These are phyloP conservation scores for Pezicula rhizophila DNA, from an alignment of 2,329 filamentous ascomycete species.

Conservation along the genomic window DNA sequence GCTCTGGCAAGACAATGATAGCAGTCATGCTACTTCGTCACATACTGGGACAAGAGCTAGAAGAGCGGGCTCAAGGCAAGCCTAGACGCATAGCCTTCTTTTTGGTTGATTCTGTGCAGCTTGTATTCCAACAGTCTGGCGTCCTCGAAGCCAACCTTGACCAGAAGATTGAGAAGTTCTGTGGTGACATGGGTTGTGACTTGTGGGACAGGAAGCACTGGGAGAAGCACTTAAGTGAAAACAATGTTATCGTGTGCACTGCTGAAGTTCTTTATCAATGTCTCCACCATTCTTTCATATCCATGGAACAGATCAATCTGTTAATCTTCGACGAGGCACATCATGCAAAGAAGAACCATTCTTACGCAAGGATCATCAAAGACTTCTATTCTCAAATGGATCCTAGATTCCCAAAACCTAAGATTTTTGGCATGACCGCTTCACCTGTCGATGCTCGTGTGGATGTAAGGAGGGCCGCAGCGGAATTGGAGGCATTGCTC, in stretches of 20 bases:
- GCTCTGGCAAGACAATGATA: slow-evolving; percentile 94
- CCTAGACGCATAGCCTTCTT: slow-evolving; percentile 73
- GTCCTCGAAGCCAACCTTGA: slow-evolving; percentile 79
- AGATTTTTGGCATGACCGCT: slow-evolving; percentile 93
- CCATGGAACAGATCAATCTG: slow-evolving; percentile 78
- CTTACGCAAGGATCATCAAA: slow-evolving; percentile 84
- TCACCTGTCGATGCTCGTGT: slow-evolving; percentile 83
- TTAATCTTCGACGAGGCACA: slow-evolving; percentile 95
- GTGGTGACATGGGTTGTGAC: slow-evolving; percentile 60
- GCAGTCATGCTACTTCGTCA: slow-evolving; percentile 78
- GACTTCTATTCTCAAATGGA: slow-evolving; percentile 64
- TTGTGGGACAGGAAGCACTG: slow-evolving; percentile 56
- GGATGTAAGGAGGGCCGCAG: slow-evolving; percentile 64
- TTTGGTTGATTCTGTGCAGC: slow-evolving; percentile 80
- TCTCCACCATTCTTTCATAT: slow-evolving; percentile 71
- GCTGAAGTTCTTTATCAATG: slow-evolving; percentile 79
- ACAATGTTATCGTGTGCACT: slow-evolving; percentile 88
- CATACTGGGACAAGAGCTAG: slow-evolving; percentile 70
- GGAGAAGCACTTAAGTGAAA: slow-evolving; percentile 50
- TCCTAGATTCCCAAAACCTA: slow-evolving; percentile 50
- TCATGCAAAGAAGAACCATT: slow-evolving; percentile 89
- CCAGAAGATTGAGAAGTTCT: slow-evolving; percentile 66
- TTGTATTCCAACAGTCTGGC: slow-evolving; percentile 84
- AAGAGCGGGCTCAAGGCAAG: slow-evolving; percentile 54
- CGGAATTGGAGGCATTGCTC: slow-evolving; percentile 69